A percentile compares a stretch with the other conserved stretches of the same genome.
Evolutionary conservation across 108 stramenopile species (phyloP).

Genomic region (Skeletonema marinoi): DNA sequence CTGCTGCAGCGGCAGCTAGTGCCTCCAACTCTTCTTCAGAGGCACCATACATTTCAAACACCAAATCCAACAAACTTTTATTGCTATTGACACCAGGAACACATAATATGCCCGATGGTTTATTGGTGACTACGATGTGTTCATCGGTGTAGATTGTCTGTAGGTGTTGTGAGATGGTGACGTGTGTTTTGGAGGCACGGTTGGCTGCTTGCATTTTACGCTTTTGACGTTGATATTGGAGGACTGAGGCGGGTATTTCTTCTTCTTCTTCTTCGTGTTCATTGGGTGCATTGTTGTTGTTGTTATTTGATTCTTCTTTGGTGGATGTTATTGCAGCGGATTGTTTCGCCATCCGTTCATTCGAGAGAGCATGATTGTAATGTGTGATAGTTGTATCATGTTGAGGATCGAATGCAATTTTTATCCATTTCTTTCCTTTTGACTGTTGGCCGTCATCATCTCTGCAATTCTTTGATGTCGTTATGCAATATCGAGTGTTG

Average conservation of each 20-base stretch:
- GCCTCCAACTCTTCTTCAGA: not conserved
- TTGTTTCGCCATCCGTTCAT: not conserved
- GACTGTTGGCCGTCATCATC: too few species aligned
- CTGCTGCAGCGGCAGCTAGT: too few species aligned
- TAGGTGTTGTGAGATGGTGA: constrained; percentile 45
- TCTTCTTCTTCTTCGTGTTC: not conserved
- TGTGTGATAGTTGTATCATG: not conserved
- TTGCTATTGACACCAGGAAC: constrained; percentile 77
- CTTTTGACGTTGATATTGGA: constrained; percentile 77
- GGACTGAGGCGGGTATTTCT: constrained; percentile 68
- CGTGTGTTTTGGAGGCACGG: constrained; percentile 44
- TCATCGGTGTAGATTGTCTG: constrained; percentile 66
- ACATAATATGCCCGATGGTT: constrained; percentile 77
- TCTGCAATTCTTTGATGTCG: not conserved
- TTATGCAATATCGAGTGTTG: not conserved
- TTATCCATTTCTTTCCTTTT: not conserved
- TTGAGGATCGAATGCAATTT: not conserved
- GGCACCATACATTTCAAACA: constrained; percentile 49
- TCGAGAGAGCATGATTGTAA: not conserved
- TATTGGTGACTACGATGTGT: constrained; percentile 69
- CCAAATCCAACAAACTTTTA: constrained; percentile 56
- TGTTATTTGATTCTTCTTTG: not conserved
- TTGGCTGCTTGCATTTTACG: constrained; percentile 61
- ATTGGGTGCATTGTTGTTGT: not conserved
- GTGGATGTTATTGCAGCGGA: not conserved